These are phyloP conservation scores for Botrytis medusae DNA, from an alignment of 2,329 filamentous ascomycete genomes.

Conservation along the genomic window DNA sequence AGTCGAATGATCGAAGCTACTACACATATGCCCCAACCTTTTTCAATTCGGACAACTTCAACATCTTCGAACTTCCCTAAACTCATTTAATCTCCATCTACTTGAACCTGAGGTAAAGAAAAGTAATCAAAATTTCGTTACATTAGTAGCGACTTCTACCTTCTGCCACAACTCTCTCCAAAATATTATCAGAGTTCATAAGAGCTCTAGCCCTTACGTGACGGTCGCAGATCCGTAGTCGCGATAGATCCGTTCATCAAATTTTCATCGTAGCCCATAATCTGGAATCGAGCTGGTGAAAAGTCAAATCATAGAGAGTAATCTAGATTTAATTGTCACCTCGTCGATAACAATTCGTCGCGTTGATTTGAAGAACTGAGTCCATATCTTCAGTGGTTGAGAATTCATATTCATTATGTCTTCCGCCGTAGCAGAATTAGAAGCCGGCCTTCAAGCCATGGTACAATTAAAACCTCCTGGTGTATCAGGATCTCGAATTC, in stretches of 20 bases:
- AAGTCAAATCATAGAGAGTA: slow-evolving; percentile 22
- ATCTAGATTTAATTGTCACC: slow-evolving; percentile 23
- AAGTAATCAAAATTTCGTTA: slow-evolving; percentile 17
- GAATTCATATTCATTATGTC: slow-evolving; percentile 55
- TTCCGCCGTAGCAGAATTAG: slow-evolving; percentile 86
- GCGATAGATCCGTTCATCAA: slow-evolving; percentile 23
- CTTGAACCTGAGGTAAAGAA: slow-evolving; percentile 14
- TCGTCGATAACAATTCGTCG: slow-evolving; percentile 11
- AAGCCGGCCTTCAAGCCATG: slow-evolving; percentile 87
- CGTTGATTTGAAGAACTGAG: slow-evolving; percentile 22
- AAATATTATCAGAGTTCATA: background rate
- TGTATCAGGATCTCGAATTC: slow-evolving; percentile 90
- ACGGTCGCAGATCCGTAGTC: slow-evolving; percentile 24
- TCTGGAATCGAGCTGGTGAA: slow-evolving; percentile 22
- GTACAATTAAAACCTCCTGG: slow-evolving; percentile 88
- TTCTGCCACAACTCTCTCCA: slow-evolving; percentile 12
- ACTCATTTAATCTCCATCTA: slow-evolving; percentile 7
- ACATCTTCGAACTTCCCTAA: background rate
- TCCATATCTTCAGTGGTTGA: slow-evolving; percentile 5
- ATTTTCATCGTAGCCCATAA: slow-evolving; percentile 23
- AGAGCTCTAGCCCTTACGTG: slow-evolving; percentile 20
- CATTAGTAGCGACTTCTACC: slow-evolving; percentile 13
- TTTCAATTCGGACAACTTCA: slow-evolving; percentile 4
- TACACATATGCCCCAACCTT: slow-evolving; percentile 1
- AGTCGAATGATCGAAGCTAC: slow-evolving; percentile 6